Percentiles rank a stretch among this genome's conserved stretches.
Evolutionary conservation across 108 stramenopile genomes (phyloP).

Genomic region (Cyclotella atomus): DNA sequence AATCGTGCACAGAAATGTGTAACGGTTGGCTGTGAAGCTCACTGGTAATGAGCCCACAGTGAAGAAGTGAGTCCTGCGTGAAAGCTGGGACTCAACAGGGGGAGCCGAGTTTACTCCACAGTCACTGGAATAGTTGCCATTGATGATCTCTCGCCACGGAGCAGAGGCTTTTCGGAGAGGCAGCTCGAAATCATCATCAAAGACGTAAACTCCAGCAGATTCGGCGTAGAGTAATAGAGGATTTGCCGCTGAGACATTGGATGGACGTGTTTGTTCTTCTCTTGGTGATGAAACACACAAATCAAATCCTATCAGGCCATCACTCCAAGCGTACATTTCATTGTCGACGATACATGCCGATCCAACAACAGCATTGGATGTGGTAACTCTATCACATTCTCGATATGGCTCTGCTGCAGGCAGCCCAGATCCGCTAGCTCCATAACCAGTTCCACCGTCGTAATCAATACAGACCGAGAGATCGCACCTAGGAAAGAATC

Average conservation of each 20-base stretch:
- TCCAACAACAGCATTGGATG: constrained; percentile 32
- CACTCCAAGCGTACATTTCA: constrained; percentile 44
- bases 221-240: constrained; percentile 26
- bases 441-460: constrained; percentile 14
- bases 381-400: constrained; percentile 30
- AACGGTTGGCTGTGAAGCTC: too few species aligned
- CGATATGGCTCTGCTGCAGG: constrained; percentile 42
- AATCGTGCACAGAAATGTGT: too few species aligned
- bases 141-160: constrained; percentile 42
- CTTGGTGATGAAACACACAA: constrained; percentile 40
- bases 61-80: too few species aligned
- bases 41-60: too few species aligned
- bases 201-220: constrained; percentile 36
- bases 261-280: constrained; percentile 18
- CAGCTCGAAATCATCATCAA: constrained; percentile 50
- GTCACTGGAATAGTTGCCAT: constrained; percentile 36
- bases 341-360: constrained; percentile 44
- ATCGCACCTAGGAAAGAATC: constrained; percentile 45
- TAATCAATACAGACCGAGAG: constrained; percentile 41
- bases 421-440: neutral
- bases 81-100: too few species aligned
- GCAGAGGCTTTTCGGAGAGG: constrained; percentile 30
- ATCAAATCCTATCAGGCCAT: constrained; percentile 39
- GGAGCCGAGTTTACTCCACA: constrained; percentile 38
- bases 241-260: constrained; percentile 15